Conservation (phyloP, 139 green algal species). For the Chlorella sp. region DNA sequence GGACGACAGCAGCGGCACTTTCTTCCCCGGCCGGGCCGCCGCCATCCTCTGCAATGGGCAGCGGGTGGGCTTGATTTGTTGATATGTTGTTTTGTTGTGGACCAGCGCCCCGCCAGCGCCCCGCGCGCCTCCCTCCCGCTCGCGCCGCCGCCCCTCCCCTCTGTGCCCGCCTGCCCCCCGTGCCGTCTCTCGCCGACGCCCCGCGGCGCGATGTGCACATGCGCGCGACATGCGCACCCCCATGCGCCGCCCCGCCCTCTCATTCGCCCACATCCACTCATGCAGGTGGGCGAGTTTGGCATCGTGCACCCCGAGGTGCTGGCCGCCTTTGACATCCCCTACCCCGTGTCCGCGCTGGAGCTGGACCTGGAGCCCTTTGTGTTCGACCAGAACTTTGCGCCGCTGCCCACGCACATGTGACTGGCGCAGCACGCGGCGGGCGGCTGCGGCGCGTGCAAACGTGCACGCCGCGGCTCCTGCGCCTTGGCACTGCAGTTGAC, state of each 20-base stretch:
- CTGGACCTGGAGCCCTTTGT: constrained; percentile 93
- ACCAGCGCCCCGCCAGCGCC: too few species aligned
- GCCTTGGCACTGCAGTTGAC: too few species aligned
- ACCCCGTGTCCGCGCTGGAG: constrained; percentile 92
- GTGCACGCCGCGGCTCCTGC: too few species aligned
- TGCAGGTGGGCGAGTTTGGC: constrained; percentile 85
- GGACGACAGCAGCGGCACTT: constrained; percentile 56
- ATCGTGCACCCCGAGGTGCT: constrained; percentile 93
- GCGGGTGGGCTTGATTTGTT: neutral
- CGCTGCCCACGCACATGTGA: constrained; percentile 41
- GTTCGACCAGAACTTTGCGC: constrained; percentile 78
- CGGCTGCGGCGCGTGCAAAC: too few species aligned
- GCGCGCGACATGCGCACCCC: too few species aligned
- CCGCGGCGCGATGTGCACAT: too few species aligned
- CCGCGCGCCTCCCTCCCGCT: neutral
- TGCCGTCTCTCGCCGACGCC: too few species aligned
- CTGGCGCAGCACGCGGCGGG: too few species aligned
- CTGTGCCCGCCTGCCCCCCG: neutral
- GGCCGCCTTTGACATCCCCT: constrained; percentile 86
- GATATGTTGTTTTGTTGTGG: too few species aligned
- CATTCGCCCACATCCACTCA: neutral
- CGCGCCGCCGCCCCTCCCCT: neutral
- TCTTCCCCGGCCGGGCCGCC: constrained; percentile 86
- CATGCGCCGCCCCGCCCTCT: too few species aligned
- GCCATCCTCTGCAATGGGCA: constrained; percentile 41